Evolutionary conservation across 2,329 filamentous ascomycete species (phyloP).

Genomic region (Phaeosphaeriaceae sp.): DNA sequence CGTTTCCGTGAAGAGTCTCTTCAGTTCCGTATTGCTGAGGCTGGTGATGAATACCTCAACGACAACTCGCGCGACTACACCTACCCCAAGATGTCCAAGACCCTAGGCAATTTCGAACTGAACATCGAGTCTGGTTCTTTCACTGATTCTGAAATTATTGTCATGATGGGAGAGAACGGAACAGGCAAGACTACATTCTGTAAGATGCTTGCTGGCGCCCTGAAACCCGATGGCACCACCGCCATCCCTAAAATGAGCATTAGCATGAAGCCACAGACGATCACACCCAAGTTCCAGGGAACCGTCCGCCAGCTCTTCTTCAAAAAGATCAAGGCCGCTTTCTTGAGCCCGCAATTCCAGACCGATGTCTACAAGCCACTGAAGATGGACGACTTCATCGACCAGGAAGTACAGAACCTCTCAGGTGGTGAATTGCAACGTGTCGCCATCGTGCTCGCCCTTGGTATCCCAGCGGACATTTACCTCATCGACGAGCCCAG

Average conservation of each 20-base stretch:
- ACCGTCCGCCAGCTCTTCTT: slow-evolving; percentile 98
- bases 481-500: slow-evolving; percentile 95
- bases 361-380: slow-evolving; percentile 99
- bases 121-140: slow-evolving; percentile 83
- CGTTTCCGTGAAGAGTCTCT: slow-evolving; percentile 97
- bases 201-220: slow-evolving; percentile 88
- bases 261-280: slow-evolving; percentile 99
- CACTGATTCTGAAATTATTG: slow-evolving; percentile 97
- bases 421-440: slow-evolving; percentile 99
- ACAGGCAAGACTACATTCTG: slow-evolving; percentile 99
- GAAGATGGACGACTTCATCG: slow-evolving; percentile 98
- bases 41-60: slow-evolving; percentile 83
- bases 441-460: slow-evolving; percentile 96
- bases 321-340: slow-evolving; percentile 98
- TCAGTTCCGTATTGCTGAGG: slow-evolving; percentile 92
- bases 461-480: slow-evolving; percentile 94
- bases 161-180: slow-evolving; percentile 99
- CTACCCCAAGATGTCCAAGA: slow-evolving; percentile 94
- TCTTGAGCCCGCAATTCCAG: slow-evolving; percentile 97
- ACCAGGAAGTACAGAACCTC: slow-evolving; percentile 98
- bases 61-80: slow-evolving; percentile 85
- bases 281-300: slow-evolving; percentile 96
- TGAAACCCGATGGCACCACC: slow-evolving; percentile 83
- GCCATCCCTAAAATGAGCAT: slow-evolving; percentile 94
- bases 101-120: slow-evolving; percentile 85